Evolutionary conservation across 257 asterid species (phyloP), one percentile per base, ranked within the genome.

Genomic region (Solanum pennellii): DNA sequence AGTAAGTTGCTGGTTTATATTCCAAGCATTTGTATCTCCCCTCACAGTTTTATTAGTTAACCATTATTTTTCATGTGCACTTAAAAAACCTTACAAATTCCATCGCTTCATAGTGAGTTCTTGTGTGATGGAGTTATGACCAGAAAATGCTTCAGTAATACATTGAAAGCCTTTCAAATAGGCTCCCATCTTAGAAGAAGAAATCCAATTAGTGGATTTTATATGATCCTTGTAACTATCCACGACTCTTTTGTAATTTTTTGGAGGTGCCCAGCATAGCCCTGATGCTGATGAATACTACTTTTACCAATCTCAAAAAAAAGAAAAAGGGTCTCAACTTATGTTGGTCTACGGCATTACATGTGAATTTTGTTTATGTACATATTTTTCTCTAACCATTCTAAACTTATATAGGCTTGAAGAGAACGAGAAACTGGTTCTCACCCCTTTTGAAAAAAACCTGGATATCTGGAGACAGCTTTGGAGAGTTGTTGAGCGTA

Each of bases 401-500:
- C 23, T 47, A 83, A 73, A 59, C 88, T 86, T 87, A 79, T 91
- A 85, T 94, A 97, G 99, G 88, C 98, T 97, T 85, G 99, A 97
- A 91, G 98, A 96, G 90, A 97, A 97, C 39, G 98, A 96, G 92
- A 96, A 92, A 69, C 94, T 97, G 72, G 98, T 97, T 86, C 94
- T 97, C 84, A 97, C 99, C 44, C 99, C 99, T 88, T 97, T 97
- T 91, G 99, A 97, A 92, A 97, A 97, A 93, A 97, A 97, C 88
- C 92, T 97, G 65, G 99, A 96, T 92, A 97, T 97, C 86, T 97
- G 99, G 99, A 93, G 99, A 89, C 99, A 97, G 89, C 99, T 97
- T 88, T 97, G 99, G 99, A 96, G 99, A 92, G 99, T 97, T 89
- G 98, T 97, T 86, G 99, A 97, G 90, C 98, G 99, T 66, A 94